A percentile compares a stretch with the other conserved stretches of the same genome.
Conservation (phyloP, 768 basidiomycete species). For the Tulasnella calospora region DNA sequence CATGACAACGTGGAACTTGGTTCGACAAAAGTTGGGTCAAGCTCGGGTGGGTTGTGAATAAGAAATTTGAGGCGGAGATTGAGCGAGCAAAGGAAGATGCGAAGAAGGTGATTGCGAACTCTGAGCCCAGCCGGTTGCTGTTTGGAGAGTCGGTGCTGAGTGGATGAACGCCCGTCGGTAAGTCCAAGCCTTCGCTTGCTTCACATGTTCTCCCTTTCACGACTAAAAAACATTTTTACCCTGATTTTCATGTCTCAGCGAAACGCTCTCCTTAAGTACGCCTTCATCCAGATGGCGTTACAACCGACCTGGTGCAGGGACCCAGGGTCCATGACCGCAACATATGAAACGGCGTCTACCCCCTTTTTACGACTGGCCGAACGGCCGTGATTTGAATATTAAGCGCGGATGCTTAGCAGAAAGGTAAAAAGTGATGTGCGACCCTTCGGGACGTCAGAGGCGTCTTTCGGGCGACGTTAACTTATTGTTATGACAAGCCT, state of each 20-base stretch:
- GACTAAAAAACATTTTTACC: background rate
- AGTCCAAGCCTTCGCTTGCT: conserved; percentile 32
- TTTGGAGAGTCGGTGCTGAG: conserved; percentile 70
- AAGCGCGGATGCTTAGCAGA: conserved; percentile 60
- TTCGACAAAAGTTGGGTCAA: conserved; percentile 46
- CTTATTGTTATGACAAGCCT: background rate
- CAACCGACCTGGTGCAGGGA: conserved; percentile 87
- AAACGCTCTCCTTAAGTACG: conserved; percentile 66
- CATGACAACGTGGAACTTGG: conserved; percentile 28
- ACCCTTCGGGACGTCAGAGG: conserved; percentile 38
- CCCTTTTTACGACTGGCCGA: conserved; percentile 78
- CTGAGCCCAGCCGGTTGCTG: conserved; percentile 67
- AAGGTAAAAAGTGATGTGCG: conserved; percentile 74
- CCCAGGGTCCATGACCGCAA: conserved; percentile 72
- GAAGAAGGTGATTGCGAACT: conserved; percentile 53
- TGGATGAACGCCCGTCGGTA: conserved; percentile 77
- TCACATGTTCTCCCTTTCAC: background rate
- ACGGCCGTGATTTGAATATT: conserved; percentile 84
- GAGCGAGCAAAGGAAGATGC: conserved; percentile 55
- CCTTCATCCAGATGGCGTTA: conserved; percentile 86
- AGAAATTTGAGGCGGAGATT: conserved; percentile 53
- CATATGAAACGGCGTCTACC: conserved; percentile 89
- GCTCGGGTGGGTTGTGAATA: conserved; percentile 72
- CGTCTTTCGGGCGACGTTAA: background rate
- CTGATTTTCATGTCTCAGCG: conserved; percentile 37